These are phyloP conservation scores for Apiotrichum mycotoxinovorans DNA, from an alignment of 1,284 basidiomycete genomes.

Conservation along the genomic window DNA sequence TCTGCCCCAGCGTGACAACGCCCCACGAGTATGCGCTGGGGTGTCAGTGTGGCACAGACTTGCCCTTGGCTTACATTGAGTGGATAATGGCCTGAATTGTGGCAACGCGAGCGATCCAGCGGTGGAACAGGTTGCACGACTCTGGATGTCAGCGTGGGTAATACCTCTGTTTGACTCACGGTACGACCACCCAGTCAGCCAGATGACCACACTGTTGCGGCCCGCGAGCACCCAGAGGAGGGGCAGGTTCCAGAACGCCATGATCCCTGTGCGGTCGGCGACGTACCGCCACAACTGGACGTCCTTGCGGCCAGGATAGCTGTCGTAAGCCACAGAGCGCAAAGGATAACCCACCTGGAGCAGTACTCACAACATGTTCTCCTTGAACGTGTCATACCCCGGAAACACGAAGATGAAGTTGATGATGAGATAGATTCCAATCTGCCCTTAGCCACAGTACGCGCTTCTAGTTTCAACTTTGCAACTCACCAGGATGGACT, in stretches of 20 bases:
- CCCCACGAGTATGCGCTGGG: slow-evolving; percentile 14
- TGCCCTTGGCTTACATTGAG: slow-evolving; percentile 22
- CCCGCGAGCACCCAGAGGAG: slow-evolving; percentile 28
- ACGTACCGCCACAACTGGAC: slow-evolving; percentile 22
- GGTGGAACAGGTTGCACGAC: slow-evolving; percentile 29
- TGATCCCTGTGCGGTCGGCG: slow-evolving; percentile 29
- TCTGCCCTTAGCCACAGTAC: no score
- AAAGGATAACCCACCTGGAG: no score
- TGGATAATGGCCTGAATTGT: slow-evolving; percentile 27
- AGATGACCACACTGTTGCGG: slow-evolving; percentile 31
- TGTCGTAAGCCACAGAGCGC: no score
- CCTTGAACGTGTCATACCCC: no score
- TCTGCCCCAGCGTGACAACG: background rate
- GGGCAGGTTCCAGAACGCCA: slow-evolving; percentile 30
- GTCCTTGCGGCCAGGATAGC: no score
- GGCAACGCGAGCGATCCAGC: slow-evolving; percentile 25
- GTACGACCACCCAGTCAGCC: slow-evolving; percentile 35
- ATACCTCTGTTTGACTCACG: slow-evolving; percentile 13
- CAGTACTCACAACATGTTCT: no score
- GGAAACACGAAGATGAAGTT: no score
- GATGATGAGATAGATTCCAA: no score
- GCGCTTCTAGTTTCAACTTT: no score
- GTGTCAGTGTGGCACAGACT: background rate
- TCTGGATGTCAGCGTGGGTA: background rate
- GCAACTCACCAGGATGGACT: no score